Conservation (phyloP, 768 basidiomycete genomes). For the Pleurotus tuber-regium region DNA sequence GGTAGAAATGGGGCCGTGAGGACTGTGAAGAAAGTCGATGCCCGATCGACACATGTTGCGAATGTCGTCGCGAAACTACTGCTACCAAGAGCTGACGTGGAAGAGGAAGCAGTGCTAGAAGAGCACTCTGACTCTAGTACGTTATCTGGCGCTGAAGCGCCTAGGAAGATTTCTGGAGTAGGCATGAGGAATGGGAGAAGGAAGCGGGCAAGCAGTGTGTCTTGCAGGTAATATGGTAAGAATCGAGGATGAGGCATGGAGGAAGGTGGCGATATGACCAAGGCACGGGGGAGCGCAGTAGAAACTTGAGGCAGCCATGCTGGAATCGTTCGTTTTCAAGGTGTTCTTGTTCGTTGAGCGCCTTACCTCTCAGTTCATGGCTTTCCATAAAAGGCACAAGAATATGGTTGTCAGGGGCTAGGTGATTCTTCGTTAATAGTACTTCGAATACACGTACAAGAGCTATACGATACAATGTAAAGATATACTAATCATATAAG, state of each 20-base stretch:
- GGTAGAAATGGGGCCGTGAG: slow-evolving; percentile 13
- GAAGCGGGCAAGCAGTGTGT: neutral
- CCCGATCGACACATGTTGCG: slow-evolving; percentile 11
- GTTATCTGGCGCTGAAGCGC: slow-evolving; percentile 4
- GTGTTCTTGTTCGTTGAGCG: slow-evolving; percentile 4
- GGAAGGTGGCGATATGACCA: neutral
- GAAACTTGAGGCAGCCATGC: slow-evolving; percentile 9
- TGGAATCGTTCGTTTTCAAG: slow-evolving; percentile 10
- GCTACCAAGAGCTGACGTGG: neutral
- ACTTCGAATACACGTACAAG: too few relatives aligned
- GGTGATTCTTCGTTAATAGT: neutral
- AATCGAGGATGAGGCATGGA: slow-evolving; percentile 8
- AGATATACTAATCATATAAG: neutral
- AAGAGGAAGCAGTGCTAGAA: neutral
- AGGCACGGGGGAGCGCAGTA: slow-evolving; percentile 6
- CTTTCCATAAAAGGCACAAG: slow-evolving; percentile 1
- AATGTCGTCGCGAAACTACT: neutral
- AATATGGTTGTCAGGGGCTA: slow-evolving; percentile 6
- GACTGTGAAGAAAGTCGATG: slow-evolving; percentile 14
- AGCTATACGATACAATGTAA: neutral
- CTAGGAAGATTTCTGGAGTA: neutral
- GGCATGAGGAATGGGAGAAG: slow-evolving; percentile 9
- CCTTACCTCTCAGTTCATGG: neutral
- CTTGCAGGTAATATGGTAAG: slow-evolving; percentile 8
- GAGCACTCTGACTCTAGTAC: neutral